phyloP scores from a whole-genome alignment of 2,329 filamentous ascomycete species.

The Fusarium oxysporum region DNA sequence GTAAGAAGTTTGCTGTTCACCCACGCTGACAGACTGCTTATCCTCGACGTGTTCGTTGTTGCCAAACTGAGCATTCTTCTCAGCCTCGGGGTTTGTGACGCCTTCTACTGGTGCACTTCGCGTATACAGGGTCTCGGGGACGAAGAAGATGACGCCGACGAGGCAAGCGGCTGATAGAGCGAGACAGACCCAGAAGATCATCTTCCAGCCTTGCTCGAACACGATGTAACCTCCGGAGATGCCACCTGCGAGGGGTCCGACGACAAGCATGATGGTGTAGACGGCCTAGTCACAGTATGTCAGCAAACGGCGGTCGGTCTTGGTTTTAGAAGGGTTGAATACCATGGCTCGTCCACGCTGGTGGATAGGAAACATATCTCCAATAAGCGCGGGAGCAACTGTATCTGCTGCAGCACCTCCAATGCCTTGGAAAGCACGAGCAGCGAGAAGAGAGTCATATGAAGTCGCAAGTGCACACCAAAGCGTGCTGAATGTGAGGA shows the following conservation, averaged over 20 bases:
- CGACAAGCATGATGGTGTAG: slow-evolving; percentile 49
- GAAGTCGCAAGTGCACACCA: slow-evolving; percentile 45
- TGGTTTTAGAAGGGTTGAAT: accelerated
- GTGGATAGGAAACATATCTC: slow-evolving; percentile 53
- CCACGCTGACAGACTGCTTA: neutral
- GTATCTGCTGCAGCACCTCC: slow-evolving; percentile 52
- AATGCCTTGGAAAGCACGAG: slow-evolving; percentile 49
- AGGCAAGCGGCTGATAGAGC: slow-evolving; percentile 44
- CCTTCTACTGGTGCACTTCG: slow-evolving; percentile 17
- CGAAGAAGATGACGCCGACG: slow-evolving; percentile 46
- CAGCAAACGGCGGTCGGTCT: accelerated
- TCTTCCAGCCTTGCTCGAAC: slow-evolving; percentile 47
- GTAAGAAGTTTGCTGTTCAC: neutral
- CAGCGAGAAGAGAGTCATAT: slow-evolving; percentile 44
- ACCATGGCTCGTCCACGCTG: slow-evolving; percentile 51
- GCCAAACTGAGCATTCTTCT: slow-evolving; percentile 9
- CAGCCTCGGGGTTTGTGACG: neutral
- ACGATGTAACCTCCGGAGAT: slow-evolving; percentile 53
- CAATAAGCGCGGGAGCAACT: slow-evolving; percentile 49
- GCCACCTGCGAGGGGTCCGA: slow-evolving; percentile 50
- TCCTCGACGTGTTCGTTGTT: slow-evolving; percentile 22
- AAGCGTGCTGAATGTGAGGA: slow-evolving; percentile 43
- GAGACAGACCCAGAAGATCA: slow-evolving; percentile 49
- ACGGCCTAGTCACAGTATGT: slow-evolving; percentile 35
- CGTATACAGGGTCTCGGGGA: slow-evolving; percentile 51